Percentiles rank a stretch among this genome's conserved stretches.
Evolutionary conservation across 164 flowering plant genomes (phyloP).

Genomic region (Piper longum): DNA sequence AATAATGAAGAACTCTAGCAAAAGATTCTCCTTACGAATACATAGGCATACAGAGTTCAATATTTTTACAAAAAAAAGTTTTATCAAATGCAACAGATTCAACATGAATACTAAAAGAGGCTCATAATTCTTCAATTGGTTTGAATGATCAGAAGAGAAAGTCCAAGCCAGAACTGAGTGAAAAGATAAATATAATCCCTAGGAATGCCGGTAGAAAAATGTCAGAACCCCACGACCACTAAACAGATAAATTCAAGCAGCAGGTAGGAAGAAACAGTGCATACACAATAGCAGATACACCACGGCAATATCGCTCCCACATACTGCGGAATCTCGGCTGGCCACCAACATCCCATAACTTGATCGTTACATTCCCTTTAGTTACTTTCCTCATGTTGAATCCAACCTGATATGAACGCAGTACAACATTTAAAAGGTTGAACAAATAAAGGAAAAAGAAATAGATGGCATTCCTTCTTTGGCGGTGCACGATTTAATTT

Average conservation of each 20-base stretch:
- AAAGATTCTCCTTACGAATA: too few relatives aligned
- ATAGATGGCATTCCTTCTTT: too few relatives aligned
- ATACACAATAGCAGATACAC: constrained; percentile 89
- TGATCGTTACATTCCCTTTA: constrained; percentile 87
- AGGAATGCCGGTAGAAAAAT: not conserved
- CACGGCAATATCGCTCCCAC: constrained; percentile 99
- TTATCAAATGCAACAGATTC: too few relatives aligned
- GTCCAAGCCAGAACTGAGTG: not conserved
- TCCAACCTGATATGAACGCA: constrained; percentile 45
- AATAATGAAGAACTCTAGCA: too few relatives aligned
- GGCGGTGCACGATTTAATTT: not conserved
- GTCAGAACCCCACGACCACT: not conserved
- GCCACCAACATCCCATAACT: constrained; percentile 98
- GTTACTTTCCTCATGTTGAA: constrained; percentile 98
- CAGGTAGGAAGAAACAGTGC: constrained; percentile 7
- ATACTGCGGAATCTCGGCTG: constrained; percentile 96
- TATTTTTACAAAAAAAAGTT: too few relatives aligned
- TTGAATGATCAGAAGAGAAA: too few relatives aligned
- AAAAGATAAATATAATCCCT: not conserved
- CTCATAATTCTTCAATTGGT: too few relatives aligned
- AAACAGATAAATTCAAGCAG: not conserved
- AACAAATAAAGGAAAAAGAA: too few relatives aligned
- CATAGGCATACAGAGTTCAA: too few relatives aligned
- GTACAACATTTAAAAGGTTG: not conserved
- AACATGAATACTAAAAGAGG: too few relatives aligned